These are phyloP conservation scores for Flaveria trinervia DNA, from an alignment of 129 eudicot genomes.

Conservation along the genomic window DNA sequence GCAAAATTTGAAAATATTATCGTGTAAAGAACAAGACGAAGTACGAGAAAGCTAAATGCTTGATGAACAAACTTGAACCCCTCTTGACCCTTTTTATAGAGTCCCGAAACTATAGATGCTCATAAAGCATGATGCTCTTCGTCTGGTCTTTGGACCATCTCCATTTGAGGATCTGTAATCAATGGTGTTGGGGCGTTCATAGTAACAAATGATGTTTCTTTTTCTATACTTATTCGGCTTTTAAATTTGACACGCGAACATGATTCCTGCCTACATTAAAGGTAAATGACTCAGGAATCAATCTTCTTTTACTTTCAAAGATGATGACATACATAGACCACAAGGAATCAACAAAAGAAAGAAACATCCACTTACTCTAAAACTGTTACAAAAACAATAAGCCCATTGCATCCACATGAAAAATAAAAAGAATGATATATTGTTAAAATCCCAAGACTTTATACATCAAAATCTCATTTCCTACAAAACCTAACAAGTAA, in stretches of 20 bases:
- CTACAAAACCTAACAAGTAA: slow-evolving; percentile 19
- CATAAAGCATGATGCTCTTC: slow-evolving; percentile 17
- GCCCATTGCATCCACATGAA: background rate
- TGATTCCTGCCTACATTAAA: slow-evolving; percentile 37
- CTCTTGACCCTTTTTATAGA: slow-evolving; percentile 29
- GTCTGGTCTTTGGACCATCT: slow-evolving; percentile 19
- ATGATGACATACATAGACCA: slow-evolving; percentile 20
- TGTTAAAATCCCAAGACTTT: slow-evolving; percentile 11
- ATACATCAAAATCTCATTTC: slow-evolving; percentile 21
- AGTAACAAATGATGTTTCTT: background rate
- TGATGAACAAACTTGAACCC: slow-evolving; percentile 19
- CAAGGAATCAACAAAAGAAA: slow-evolving; percentile 30
- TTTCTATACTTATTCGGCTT: slow-evolving; percentile 15
- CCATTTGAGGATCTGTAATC: background rate
- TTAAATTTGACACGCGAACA: slow-evolving; percentile 20
- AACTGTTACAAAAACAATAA: slow-evolving; percentile 1
- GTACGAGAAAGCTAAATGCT: background rate
- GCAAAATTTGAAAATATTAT: too few relatives aligned
- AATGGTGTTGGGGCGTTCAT: slow-evolving; percentile 12
- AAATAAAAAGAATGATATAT: slow-evolving; percentile 23
- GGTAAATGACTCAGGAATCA: slow-evolving; percentile 25
- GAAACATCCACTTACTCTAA: slow-evolving; percentile 23
- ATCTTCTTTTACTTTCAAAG: background rate
- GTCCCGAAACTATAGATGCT: slow-evolving; percentile 20
- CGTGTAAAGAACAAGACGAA: too few relatives aligned